phyloP scores from a whole-genome alignment of 805 yeast genomes.

The Wickerhamiella vanderwaltii region DNA sequence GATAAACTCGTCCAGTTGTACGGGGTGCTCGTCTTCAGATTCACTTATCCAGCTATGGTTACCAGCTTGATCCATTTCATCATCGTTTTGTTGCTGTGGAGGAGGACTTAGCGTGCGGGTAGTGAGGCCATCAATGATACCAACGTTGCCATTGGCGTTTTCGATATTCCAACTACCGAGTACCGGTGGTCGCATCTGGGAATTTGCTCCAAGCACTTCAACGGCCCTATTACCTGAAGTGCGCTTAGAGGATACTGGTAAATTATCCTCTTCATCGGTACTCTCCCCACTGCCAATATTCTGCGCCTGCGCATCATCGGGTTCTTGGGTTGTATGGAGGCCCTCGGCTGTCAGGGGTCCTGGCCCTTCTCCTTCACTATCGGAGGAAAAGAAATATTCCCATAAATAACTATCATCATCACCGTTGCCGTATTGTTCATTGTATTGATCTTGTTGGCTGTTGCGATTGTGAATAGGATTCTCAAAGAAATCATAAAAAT shows the following conservation, averaged over 20 bases:
- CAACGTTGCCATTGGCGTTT: conserved; percentile 64
- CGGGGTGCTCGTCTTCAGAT: conserved; percentile 30
- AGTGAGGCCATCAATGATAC: conserved; percentile 87
- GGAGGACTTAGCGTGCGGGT: conserved; percentile 67
- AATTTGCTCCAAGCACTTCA: conserved; percentile 80
- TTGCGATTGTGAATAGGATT: neutral
- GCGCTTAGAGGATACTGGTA: conserved; percentile 57
- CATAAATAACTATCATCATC: conserved; percentile 63
- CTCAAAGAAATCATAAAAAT: conserved; percentile 15
- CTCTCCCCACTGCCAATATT: conserved; percentile 48
- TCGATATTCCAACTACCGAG: conserved; percentile 80
- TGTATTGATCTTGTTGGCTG: neutral
- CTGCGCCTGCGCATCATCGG: conserved; percentile 19
- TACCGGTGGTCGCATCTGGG: conserved; percentile 80
- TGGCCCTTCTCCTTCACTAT: conserved; percentile 25
- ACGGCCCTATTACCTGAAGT: conserved; percentile 71
- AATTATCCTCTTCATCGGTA: conserved; percentile 80
- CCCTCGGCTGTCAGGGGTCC: too few species aligned
- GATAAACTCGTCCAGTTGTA: conserved; percentile 65
- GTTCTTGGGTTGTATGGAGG: conserved; percentile 25
- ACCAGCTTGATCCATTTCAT: conserved; percentile 6
- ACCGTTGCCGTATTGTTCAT: conserved; percentile 25
- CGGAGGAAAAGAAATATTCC: conserved; percentile 55
- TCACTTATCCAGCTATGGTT: conserved; percentile 23
- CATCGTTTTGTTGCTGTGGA: conserved; percentile 7